These are phyloP conservation scores for Streptanthus diversifolius DNA, from an alignment of 345 rosid species.

Conservation along the genomic window DNA sequence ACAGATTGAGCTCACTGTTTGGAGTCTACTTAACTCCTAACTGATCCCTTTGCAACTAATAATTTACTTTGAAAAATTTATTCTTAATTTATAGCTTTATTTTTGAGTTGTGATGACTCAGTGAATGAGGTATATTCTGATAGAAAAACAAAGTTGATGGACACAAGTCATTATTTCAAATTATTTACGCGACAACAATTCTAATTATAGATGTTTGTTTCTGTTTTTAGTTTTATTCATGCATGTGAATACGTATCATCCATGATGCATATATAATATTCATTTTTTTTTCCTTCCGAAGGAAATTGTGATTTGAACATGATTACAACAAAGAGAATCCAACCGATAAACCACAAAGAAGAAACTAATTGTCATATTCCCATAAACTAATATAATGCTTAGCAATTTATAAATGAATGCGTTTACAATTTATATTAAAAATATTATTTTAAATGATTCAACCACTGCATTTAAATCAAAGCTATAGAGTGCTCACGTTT, in stretches of 20 bases:
- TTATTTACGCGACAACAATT: neutral
- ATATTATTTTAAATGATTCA: neutral
- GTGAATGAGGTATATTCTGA: neutral
- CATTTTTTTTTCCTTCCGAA: too few relatives aligned
- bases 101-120: neutral
- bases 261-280: neutral
- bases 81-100: neutral
- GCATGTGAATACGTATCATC: neutral
- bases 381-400: too few relatives aligned
- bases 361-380: too few relatives aligned
- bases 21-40: conserved; percentile 76
- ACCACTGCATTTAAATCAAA: neutral
- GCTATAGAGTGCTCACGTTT: neutral
- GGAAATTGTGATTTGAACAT: too few relatives aligned
- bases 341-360: too few relatives aligned
- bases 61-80: neutral
- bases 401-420: neutral
- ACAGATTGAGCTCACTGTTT: conserved; percentile 69
- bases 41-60: conserved; percentile 19
- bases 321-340: too few relatives aligned
- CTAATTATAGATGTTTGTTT: neutral
- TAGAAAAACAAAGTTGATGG: neutral
- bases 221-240: too few relatives aligned
- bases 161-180: neutral
- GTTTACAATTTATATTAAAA: neutral